Evolutionary conservation across 371 early-diverging fungal genomes (phyloP).

Genomic region (Basidiobolus meristosporus): DNA sequence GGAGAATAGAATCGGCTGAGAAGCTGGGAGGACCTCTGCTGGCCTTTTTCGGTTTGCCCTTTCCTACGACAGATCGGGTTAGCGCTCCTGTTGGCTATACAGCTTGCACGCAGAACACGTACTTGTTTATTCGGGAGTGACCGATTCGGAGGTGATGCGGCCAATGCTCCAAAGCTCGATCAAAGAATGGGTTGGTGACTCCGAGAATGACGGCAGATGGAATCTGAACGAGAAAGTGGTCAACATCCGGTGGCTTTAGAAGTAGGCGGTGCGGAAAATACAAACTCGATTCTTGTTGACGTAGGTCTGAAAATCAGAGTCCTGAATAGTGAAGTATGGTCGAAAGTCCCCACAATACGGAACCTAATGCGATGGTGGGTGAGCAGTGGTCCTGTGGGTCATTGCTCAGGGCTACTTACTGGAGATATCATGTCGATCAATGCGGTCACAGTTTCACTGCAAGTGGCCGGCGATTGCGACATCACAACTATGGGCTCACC

Average conservation of each 20-base stretch:
- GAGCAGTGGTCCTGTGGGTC: no score
- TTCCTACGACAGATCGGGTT: no score
- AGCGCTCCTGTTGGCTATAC: no score
- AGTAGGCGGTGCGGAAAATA: background rate
- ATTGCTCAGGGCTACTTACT: no score
- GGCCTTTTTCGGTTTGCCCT: no score
- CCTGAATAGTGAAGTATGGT: constrained; percentile 93
- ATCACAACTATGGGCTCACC: constrained; percentile 82
- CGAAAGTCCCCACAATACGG: constrained; percentile 89
- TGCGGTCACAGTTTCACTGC: constrained; percentile 64
- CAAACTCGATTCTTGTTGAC: constrained; percentile 37
- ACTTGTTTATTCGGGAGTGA: no score
- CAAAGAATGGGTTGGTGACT: constrained; percentile 88
- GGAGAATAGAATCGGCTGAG: no score
- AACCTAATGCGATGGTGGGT: no score
- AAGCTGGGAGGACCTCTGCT: no score
- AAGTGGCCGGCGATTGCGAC: constrained; percentile 69
- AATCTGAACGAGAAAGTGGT: constrained; percentile 16
- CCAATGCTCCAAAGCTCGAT: constrained; percentile 79
- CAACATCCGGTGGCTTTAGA: background rate
- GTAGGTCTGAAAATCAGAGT: constrained; percentile 67
- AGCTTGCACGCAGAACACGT: no score
- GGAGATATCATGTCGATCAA: constrained; percentile 88
- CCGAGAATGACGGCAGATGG: constrained; percentile 74
- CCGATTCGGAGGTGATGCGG: constrained; percentile 28